A percentile compares a stretch with the other conserved stretches of the same genome.
Conservation (phyloP, 495 filamentous ascomycete genomes). For the Tuber indicum region DNA sequence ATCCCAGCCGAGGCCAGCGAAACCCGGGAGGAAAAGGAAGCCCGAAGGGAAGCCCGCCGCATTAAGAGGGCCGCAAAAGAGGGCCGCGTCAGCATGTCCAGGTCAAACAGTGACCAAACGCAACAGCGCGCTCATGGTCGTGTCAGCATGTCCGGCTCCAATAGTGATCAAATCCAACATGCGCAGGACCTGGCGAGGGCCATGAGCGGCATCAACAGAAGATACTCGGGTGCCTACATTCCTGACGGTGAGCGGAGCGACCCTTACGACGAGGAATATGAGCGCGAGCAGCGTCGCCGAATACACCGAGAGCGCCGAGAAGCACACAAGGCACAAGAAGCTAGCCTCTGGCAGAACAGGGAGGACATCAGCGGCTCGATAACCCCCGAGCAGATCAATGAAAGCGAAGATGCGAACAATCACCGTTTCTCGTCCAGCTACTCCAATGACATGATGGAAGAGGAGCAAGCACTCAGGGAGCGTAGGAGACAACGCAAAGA, state of each 20-base stretch:
- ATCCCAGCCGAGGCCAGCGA: conserved; percentile 17
- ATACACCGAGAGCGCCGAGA: conserved; percentile 25
- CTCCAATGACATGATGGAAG: conserved; percentile 26
- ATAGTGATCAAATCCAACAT: conserved; percentile 28
- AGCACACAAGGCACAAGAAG: conserved; percentile 21
- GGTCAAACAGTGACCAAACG: conserved; percentile 24
- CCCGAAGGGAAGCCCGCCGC: conserved; percentile 27
- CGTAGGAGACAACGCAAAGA: conserved; percentile 27
- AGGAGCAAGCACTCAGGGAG: conserved; percentile 32
- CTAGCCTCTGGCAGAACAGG: conserved; percentile 30
- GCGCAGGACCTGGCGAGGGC: conserved; percentile 24
- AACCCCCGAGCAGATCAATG: conserved; percentile 24
- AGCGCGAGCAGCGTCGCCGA: conserved; percentile 22
- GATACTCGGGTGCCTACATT: conserved; percentile 17
- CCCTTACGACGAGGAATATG: conserved; percentile 26
- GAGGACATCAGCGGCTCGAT: conserved; percentile 32
- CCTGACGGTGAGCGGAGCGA: conserved; percentile 23
- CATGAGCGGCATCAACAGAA: conserved; percentile 18
- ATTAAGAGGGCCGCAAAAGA: conserved; percentile 23
- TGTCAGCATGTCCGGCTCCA: conserved; percentile 8
- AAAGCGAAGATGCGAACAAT: conserved; percentile 23
- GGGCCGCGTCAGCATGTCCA: neutral
- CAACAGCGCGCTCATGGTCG: conserved; percentile 9
- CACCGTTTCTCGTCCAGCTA: conserved; percentile 31
- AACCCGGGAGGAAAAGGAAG: conserved; percentile 32